phyloP scores from a whole-genome alignment of 1,139 yeast species.

The Suhomyces wounanorum region DNA sequence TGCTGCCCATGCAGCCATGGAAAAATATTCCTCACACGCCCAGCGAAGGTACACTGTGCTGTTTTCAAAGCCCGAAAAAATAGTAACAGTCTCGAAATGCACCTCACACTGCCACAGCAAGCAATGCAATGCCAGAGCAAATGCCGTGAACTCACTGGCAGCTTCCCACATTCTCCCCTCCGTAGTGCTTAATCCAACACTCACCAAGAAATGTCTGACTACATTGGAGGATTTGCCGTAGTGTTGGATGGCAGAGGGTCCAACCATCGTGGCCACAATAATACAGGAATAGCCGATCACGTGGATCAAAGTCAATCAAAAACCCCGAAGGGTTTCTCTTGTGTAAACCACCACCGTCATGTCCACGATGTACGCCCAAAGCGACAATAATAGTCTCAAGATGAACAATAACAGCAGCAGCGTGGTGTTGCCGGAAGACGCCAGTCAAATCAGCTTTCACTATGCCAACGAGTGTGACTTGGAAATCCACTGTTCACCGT shows the following conservation, averaged over 20 bases:
- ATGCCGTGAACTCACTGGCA: not conserved
- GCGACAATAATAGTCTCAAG: not conserved
- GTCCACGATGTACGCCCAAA: not conserved
- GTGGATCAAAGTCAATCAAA: not conserved
- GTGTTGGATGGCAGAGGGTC: not conserved
- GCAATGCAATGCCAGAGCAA: no score
- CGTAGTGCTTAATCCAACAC: no score
- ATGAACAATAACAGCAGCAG: slow-evolving; percentile 1
- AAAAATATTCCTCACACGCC: no score
- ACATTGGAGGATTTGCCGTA: not conserved
- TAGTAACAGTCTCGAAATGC: not conserved
- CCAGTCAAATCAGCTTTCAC: slow-evolving; percentile 37
- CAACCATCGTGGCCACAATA: not conserved
- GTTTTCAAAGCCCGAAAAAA: not conserved
- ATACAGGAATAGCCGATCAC: not conserved
- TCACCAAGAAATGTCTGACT: not conserved
- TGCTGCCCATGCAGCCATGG: no score
- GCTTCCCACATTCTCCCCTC: not conserved
- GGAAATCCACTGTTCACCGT: slow-evolving; percentile 60
- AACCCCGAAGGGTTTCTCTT: not conserved
- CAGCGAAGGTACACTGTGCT: not conserved
- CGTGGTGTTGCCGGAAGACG: slow-evolving; percentile 3
- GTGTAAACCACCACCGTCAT: not conserved
- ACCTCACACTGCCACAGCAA: no score
- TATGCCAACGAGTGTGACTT: slow-evolving; percentile 56